Conservation (phyloP, 441 rosid genomes). For the Pelargonium australe region DNA sequence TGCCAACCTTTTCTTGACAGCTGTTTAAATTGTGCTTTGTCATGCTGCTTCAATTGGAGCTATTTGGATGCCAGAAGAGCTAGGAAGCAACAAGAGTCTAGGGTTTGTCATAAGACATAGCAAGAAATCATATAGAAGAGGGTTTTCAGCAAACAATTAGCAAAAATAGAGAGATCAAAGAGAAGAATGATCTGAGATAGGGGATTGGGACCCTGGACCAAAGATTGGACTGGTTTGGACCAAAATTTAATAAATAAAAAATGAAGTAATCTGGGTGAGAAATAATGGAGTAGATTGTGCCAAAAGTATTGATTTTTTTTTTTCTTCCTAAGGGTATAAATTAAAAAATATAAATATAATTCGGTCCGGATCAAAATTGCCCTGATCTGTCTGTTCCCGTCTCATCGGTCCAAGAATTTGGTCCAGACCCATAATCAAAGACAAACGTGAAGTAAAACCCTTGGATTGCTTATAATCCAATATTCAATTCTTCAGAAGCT, state of each 20-base stretch:
- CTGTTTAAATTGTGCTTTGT: not conserved
- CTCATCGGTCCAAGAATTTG: too few relatives aligned
- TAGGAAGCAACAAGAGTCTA: not conserved
- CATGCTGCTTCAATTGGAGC: not conserved
- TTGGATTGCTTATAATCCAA: not conserved
- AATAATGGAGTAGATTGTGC: too few relatives aligned
- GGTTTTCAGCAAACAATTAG: conserved; percentile 4
- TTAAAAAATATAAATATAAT: too few relatives aligned
- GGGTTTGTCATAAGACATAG: not conserved
- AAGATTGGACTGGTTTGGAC: too few relatives aligned
- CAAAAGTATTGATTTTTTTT: too few relatives aligned
- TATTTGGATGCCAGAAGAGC: not conserved
- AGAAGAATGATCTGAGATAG: not conserved
- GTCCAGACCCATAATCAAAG: not conserved
- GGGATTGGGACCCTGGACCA: not conserved
- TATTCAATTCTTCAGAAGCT: not conserved
- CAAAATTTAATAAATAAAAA: too few relatives aligned
- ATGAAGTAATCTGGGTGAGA: too few relatives aligned
- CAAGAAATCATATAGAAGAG: not conserved
- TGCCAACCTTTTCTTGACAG: not conserved
- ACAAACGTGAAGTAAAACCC: not conserved
- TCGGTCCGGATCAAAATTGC: too few relatives aligned
- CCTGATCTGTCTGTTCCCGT: too few relatives aligned
- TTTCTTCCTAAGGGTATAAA: too few relatives aligned
- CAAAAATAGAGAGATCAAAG: not conserved